Conservation (phyloP, 2,329 filamentous ascomycete species). For the Diplodia intermedia region DNA sequence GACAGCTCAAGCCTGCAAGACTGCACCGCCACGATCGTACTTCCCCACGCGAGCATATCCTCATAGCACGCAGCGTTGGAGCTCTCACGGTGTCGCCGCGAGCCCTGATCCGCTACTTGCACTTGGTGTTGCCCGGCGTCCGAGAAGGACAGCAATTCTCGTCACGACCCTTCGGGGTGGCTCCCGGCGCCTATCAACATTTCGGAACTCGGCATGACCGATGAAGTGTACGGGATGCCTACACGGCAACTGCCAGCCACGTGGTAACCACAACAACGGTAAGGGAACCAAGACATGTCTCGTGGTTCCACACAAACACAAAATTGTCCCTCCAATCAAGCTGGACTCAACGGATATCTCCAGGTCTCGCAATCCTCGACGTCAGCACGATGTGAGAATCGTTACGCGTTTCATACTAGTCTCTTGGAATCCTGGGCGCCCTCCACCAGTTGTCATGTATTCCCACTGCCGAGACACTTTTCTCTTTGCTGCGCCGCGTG, state of each 20-base stretch:
- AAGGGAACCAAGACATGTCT: neutral
- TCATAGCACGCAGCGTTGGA: too few relatives aligned
- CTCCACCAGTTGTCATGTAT: neutral
- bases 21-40: neutral
- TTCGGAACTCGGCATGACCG: neutral
- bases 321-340: neutral
- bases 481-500: constrained; percentile 1
- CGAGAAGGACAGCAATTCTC: neutral
- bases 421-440: too few relatives aligned
- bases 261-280: neutral
- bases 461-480: neutral
- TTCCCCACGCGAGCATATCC: too few relatives aligned
- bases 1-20: neutral
- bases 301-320: neutral
- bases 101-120: neutral
- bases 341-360: neutral
- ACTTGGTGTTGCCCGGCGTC: neutral
- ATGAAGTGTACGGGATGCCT: neutral
- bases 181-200: neutral
- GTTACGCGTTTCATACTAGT: neutral
- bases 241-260: constrained; percentile 3
- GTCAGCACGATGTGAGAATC: neutral
- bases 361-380: neutral
- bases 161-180: neutral
- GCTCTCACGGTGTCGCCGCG: too few relatives aligned